phyloP scores from a whole-genome alignment of 345 rosid genomes.

The Linum lewisii region DNA sequence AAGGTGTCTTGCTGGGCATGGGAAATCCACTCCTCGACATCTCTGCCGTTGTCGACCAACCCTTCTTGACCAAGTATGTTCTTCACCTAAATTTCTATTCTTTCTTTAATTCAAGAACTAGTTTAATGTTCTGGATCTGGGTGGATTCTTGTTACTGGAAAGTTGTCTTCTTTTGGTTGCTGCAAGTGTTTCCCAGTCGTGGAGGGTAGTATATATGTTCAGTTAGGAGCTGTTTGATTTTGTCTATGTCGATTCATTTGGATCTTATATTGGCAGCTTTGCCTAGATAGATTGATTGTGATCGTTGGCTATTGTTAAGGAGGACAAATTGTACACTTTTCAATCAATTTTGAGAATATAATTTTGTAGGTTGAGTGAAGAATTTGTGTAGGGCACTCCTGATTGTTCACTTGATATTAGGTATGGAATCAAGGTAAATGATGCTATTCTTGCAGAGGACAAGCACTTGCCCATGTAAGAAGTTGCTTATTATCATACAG shows the following conservation, averaged over 20 bases:
- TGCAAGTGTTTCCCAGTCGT: background rate
- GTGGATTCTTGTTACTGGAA: background rate
- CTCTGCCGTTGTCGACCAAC: constrained; percentile 83
- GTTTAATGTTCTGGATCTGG: background rate
- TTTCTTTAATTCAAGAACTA: background rate
- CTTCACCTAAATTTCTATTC: background rate
- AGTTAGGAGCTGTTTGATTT: background rate
- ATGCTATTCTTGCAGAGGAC: constrained; percentile 92
- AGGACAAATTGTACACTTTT: background rate
- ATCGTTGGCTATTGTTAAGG: background rate
- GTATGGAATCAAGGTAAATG: constrained; percentile 71
- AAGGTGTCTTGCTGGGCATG: constrained; percentile 73
- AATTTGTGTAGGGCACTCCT: background rate
- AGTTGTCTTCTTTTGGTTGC: background rate
- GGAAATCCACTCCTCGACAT: constrained; percentile 98
- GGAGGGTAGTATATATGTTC: background rate
- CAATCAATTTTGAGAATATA: background rate
- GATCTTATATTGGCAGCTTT: background rate
- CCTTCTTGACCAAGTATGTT: constrained; percentile 59
- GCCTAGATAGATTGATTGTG: background rate
- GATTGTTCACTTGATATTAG: constrained; percentile 24
- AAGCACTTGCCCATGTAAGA: constrained; percentile 88
- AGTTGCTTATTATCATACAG: too few species aligned
- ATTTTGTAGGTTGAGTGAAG: background rate
- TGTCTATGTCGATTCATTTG: background rate